A percentile compares a stretch with the other conserved stretches of the same genome.
phyloP scores from a whole-genome alignment of 2,329 filamentous ascomycete species.

The Ophiostoma sp. region DNA sequence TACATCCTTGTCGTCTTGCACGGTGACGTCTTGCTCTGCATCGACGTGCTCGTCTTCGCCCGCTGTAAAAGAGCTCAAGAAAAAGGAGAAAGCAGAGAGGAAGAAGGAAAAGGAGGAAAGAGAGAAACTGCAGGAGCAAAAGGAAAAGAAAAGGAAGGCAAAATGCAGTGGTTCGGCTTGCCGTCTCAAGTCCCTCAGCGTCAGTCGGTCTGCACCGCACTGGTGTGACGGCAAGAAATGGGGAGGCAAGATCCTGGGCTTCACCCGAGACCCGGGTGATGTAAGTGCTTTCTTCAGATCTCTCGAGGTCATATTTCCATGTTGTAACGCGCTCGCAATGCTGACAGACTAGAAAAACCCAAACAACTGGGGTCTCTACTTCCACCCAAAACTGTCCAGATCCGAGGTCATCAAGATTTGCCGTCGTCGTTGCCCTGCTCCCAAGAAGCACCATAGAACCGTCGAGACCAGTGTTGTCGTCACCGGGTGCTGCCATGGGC shows the following conservation, averaged over 20 bases:
- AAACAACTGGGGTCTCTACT: conserved; percentile 23
- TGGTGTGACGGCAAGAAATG: conserved; percentile 27
- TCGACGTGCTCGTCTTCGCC: not conserved
- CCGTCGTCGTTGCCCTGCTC: conserved; percentile 14
- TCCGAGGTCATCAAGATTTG: conserved; percentile 18
- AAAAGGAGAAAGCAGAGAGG: not conserved
- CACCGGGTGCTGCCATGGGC: not conserved
- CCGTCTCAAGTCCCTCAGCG: conserved; percentile 17
- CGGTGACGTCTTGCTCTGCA: not conserved
- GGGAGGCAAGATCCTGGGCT: conserved; percentile 26
- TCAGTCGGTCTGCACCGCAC: conserved; percentile 20
- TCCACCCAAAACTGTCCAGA: conserved; percentile 22
- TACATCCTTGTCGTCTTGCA: not conserved
- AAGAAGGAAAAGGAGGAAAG: not conserved
- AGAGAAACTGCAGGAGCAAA: not conserved
- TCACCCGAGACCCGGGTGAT: conserved; percentile 21
- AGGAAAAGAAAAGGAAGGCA: not conserved
- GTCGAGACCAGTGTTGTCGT: not conserved
- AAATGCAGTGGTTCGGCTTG: conserved; percentile 13
- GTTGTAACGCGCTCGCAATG: no score
- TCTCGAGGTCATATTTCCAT: not conserved
- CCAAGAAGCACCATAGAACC: not conserved
- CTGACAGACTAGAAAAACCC: conserved; percentile 16
- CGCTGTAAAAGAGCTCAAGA: not conserved
- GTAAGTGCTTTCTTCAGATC: conserved; percentile 1